phyloP scores from a whole-genome alignment of 306 rosid species.

The Spatholobus suberectus region DNA sequence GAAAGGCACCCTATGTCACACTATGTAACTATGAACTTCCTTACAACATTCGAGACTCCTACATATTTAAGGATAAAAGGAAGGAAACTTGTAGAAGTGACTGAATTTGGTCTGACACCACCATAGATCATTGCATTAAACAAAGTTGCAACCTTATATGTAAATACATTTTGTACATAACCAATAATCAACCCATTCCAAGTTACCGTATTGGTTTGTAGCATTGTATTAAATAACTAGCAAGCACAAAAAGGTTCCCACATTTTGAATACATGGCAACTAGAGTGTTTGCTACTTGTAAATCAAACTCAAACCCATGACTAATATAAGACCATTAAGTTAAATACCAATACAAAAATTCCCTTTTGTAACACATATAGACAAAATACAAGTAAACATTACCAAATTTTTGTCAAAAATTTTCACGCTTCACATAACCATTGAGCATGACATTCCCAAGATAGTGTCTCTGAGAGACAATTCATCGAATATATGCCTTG shows the following conservation, averaged over 20 bases:
- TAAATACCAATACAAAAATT: conserved; percentile 59
- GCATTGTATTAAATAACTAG: conserved; percentile 54
- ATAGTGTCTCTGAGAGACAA: conserved; percentile 69
- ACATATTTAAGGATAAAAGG: conserved; percentile 57
- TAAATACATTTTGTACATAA: conserved; percentile 66
- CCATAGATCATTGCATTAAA: conserved; percentile 60
- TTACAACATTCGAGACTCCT: conserved; percentile 55
- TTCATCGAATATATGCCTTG: conserved; percentile 65
- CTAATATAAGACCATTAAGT: conserved; percentile 65
- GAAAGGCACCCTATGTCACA: conserved; percentile 57
- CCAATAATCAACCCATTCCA: conserved; percentile 79
- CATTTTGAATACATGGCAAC: conserved; percentile 68
- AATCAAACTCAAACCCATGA: conserved; percentile 61
- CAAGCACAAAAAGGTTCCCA: conserved; percentile 50
- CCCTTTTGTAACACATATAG: conserved; percentile 61
- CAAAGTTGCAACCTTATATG: conserved; percentile 53
- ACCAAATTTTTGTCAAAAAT: too few species aligned
- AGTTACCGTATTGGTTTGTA: conserved; percentile 60
- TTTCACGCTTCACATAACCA: conserved; percentile 67
- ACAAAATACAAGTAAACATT: conserved; percentile 60
- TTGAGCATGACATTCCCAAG: conserved; percentile 76
- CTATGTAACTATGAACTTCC: conserved; percentile 68
- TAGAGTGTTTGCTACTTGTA: conserved; percentile 64
- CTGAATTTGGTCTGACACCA: conserved; percentile 58
- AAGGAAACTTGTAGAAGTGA: conserved; percentile 75